Percentiles rank a stretch among this genome's conserved stretches.
Conservation (phyloP, 345 rosid species). For the Excoecaria cochinchinensis region DNA sequence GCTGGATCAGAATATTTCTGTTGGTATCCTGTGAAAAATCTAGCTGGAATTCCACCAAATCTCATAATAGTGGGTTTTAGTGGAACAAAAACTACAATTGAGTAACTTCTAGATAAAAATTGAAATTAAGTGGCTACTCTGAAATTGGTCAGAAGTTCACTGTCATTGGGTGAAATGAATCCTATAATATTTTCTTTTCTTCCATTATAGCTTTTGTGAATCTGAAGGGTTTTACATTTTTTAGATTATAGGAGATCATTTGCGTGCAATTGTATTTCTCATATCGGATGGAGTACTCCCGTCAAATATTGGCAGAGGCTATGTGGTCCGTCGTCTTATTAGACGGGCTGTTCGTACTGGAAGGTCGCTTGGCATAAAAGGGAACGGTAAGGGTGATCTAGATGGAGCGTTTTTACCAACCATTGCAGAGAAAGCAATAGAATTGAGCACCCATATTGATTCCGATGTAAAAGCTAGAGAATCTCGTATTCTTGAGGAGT, state of each 20-base stretch:
- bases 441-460: slow-evolving; percentile 69
- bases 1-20: background rate
- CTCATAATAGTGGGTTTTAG: background rate
- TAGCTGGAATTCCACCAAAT: background rate
- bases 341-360: slow-evolving; percentile 91
- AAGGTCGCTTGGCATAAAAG: slow-evolving; percentile 74
- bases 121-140: background rate
- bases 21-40: background rate
- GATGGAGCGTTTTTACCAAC: slow-evolving; percentile 71
- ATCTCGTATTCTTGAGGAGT: slow-evolving; percentile 66
- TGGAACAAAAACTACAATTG: background rate
- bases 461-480: slow-evolving; percentile 59
- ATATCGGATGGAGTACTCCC: slow-evolving; percentile 91
- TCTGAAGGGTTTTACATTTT: slow-evolving; percentile 17
- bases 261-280: slow-evolving; percentile 84
- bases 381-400: slow-evolving; percentile 48
- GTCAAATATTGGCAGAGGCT: slow-evolving; percentile 94
- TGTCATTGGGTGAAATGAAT: background rate
- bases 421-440: slow-evolving; percentile 77
- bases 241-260: slow-evolving; percentile 86
- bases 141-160: background rate
- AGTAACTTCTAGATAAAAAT: background rate
- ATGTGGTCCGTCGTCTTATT: slow-evolving; percentile 83
- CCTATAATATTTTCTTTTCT: background rate
- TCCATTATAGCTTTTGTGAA: background rate